These are phyloP conservation scores for Cornus suecica DNA, from an alignment of 148 eudicot genomes.

Conservation along the genomic window DNA sequence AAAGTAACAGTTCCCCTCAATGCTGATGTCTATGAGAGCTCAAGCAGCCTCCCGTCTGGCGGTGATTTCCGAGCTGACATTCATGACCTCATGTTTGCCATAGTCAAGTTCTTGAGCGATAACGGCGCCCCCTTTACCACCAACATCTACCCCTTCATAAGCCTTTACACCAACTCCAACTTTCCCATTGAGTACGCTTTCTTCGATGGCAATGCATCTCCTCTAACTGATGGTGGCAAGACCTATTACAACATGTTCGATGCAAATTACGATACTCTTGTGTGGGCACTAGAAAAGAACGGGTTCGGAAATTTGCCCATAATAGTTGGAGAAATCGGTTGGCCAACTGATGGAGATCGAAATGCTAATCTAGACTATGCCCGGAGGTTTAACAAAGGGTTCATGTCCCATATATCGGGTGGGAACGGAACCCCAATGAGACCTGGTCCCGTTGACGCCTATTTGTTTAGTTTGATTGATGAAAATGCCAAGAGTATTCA, in stretches of 20 bases:
- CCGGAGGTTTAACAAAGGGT: constrained; percentile 79
- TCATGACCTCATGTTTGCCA: constrained; percentile 53
- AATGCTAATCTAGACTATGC: constrained; percentile 64
- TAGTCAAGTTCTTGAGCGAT: constrained; percentile 58
- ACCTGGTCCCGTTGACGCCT: constrained; percentile 68
- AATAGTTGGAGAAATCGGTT: constrained; percentile 80
- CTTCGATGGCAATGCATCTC: constrained; percentile 68
- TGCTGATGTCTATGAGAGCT: constrained; percentile 66
- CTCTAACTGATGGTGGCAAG: constrained; percentile 59
- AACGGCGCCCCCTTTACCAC: constrained; percentile 74
- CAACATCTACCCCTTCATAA: constrained; percentile 90
- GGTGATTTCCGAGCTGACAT: constrained; percentile 81
- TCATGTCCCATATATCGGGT: constrained; percentile 62
- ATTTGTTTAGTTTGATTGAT: constrained; percentile 73
- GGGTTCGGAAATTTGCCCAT: constrained; percentile 77
- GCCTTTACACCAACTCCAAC: constrained; percentile 58
- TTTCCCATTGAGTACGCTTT: constrained; percentile 91
- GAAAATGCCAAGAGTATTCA: constrained; percentile 83
- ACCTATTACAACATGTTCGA: constrained; percentile 86
- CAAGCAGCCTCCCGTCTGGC: constrained; percentile 51
- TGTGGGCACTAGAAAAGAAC: constrained; percentile 75
- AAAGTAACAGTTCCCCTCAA: constrained; percentile 75
- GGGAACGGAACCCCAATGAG: constrained; percentile 94
- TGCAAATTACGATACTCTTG: constrained; percentile 83
- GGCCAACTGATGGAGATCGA: constrained; percentile 89